phyloP scores from a whole-genome alignment of 2,329 filamentous ascomycete species.

The Aspergillus fumigatus region DNA sequence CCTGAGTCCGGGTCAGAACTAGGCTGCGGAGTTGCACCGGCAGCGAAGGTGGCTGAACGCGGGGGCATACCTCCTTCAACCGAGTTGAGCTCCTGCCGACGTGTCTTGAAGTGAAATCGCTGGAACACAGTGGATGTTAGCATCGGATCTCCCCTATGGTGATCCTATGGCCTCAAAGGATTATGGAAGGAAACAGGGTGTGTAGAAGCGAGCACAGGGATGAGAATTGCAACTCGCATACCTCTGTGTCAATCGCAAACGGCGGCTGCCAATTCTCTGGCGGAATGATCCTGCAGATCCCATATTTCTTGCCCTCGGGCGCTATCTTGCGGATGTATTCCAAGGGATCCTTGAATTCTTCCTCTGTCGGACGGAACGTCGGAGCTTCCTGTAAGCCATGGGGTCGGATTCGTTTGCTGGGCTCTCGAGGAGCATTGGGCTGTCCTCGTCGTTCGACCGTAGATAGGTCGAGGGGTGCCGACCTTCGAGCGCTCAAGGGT shows the following conservation, averaged over 20 bases:
- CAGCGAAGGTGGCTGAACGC: conserved; percentile 25
- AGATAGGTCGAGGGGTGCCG: conserved; percentile 70
- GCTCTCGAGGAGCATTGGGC: conserved; percentile 69
- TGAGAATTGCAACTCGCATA: conserved; percentile 41
- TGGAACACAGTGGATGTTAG: conserved; percentile 41
- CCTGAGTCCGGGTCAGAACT: conserved; percentile 53
- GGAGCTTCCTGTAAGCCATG: conserved; percentile 87
- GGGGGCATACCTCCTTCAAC: conserved; percentile 80
- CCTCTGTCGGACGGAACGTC: conserved; percentile 81
- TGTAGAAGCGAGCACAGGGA: conserved; percentile 1
- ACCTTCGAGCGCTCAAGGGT: conserved; percentile 61
- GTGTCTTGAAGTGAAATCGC: conserved; percentile 95
- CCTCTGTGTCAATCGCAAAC: conserved; percentile 96
- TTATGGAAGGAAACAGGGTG: background rate
- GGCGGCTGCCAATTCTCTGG: conserved; percentile 90
- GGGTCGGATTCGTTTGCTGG: conserved; percentile 70
- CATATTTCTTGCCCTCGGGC: conserved; percentile 79
- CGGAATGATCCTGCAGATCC: conserved; percentile 92
- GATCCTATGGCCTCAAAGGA: background rate
- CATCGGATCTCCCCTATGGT: conserved; percentile 1
- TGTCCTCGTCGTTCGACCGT: conserved; percentile 91
- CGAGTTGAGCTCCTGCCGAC: conserved; percentile 94
- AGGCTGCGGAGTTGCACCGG: conserved; percentile 26
- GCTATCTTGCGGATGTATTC: conserved; percentile 90
- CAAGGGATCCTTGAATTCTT: conserved; percentile 92